Evolutionary conservation across 2,329 filamentous ascomycete genomes (phyloP).

Genomic region (Cryphonectria naterciae): DNA sequence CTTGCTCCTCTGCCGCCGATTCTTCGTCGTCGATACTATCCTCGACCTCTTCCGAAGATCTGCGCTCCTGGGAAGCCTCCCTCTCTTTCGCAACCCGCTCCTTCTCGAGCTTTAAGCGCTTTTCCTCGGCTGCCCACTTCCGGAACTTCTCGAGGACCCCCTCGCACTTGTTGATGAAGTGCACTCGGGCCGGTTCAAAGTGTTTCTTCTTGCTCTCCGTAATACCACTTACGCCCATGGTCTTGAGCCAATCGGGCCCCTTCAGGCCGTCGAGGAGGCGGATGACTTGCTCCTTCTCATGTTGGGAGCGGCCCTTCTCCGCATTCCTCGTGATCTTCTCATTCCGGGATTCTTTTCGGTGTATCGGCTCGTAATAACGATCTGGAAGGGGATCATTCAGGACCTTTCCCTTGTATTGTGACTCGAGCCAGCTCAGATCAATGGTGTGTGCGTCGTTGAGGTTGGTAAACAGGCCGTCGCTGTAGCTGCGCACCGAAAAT

Average conservation of each 20-base stretch:
- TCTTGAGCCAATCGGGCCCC: constrained; percentile 88
- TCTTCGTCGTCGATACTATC: constrained; percentile 38
- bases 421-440: constrained; percentile 58
- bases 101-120: constrained; percentile 75
- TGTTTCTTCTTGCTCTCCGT: constrained; percentile 85
- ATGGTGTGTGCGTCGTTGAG: constrained; percentile 60
- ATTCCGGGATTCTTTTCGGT: constrained; percentile 62
- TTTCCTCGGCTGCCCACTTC: constrained; percentile 87
- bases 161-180: constrained; percentile 84
- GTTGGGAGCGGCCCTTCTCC: constrained; percentile 67
- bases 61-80: constrained; percentile 31
- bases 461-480: constrained; percentile 60
- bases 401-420: constrained; percentile 48
- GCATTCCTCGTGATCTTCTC: constrained; percentile 67
- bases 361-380: constrained; percentile 55
- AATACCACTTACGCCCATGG: constrained; percentile 85
- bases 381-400: constrained; percentile 61
- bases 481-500: constrained; percentile 55
- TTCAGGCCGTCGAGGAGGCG: constrained; percentile 78
- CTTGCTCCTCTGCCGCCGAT: constrained; percentile 33
- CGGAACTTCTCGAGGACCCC: constrained; percentile 85
- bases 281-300: constrained; percentile 68
- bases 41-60: constrained; percentile 34
- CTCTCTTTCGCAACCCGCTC: constrained; percentile 63
- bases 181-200: constrained; percentile 81